Base-by-base conservation (phyloP, 2,329 filamentous ascomycete genomes). In the Lizonia empirigonia region DNA sequence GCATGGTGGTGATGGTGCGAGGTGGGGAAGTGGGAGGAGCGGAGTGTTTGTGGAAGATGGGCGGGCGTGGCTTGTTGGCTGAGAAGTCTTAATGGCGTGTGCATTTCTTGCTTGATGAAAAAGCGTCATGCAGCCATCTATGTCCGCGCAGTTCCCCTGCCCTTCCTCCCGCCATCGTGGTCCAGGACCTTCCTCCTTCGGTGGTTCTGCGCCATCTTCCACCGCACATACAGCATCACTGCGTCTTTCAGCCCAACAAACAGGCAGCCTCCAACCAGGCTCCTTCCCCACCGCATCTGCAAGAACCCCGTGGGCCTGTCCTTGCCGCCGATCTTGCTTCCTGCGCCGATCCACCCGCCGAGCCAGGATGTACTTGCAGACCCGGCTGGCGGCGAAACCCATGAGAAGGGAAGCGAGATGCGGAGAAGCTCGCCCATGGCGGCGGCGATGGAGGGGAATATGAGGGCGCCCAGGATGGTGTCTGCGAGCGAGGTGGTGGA, bases 211-310 rank as follows among this genome's bases (percentile, higher is more conserved):
- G 78, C 79, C 69, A 78, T 77, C 64, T 71, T 76, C 77, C 78
- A 81, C 40, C 76, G 45, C 23, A 79, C 84, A 63, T 87, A 87
- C 2, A 87, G 72, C 61, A 84, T 74, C 26, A 87, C 63, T 6
- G 81, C 82, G 69, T 87, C 85, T 71, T 93, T 94, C 44, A 96
- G 73, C 8, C 96, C 86, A 13, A 97, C 86, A 64, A 93, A 96
- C 16, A 96, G 75, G 68, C 90, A 94, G 0, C 94, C 94, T 1
- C 94, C 94, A 1, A 94, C 82, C 2, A 99, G 78, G 65, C 90
- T 97, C 48, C 94, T 82, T 1, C 91, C 94, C 91, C 94, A 97
- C 51, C 87, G 85, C 61, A 89, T 84, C 67, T 94, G 89, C 24
- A 99, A 72, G 20, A 97, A 78, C 0, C 89, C 87, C 0, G 83